Conservation (phyloP, 1,139 yeast genomes). For the Diutina pseudorugosa region DNA sequence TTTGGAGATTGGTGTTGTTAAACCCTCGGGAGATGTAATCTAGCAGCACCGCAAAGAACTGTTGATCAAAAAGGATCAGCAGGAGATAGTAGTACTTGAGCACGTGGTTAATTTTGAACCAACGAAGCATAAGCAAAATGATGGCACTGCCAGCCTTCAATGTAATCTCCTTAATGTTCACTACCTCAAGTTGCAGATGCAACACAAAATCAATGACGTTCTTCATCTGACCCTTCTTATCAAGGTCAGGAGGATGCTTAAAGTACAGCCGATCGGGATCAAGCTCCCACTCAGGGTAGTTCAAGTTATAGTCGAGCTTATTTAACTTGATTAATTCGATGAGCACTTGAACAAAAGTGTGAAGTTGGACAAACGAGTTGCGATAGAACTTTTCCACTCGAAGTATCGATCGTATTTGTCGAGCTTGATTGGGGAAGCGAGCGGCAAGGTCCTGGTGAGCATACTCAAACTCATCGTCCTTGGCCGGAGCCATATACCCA, state of each 20-base stretch:
- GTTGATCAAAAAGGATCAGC: conserved; percentile 64
- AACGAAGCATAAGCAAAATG: conserved; percentile 41
- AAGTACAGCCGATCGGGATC: conserved; percentile 23
- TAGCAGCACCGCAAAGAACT: conserved; percentile 35
- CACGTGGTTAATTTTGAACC: conserved; percentile 74
- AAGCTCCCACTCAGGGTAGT: conserved; percentile 26
- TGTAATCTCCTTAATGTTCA: conserved; percentile 51
- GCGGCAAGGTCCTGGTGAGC: neutral
- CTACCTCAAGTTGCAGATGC: conserved; percentile 38
- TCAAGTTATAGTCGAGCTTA: conserved; percentile 22
- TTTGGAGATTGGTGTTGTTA: conserved; percentile 23
- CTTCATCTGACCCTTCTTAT: conserved; percentile 4
- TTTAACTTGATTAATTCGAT: conserved; percentile 50
- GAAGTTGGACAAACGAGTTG: conserved; percentile 38
- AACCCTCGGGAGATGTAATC: conserved; percentile 28
- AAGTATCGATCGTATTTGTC: conserved; percentile 29
- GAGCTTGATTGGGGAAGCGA: neutral
- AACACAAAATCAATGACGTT: conserved; percentile 13
- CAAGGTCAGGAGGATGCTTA: conserved; percentile 7
- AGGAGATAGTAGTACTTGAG: conserved; percentile 68
- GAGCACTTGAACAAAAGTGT: conserved; percentile 51
- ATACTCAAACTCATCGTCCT: conserved; percentile 13
- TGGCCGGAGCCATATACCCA: conserved; percentile 30
- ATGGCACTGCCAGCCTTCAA: conserved; percentile 52
- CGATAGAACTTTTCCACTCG: conserved; percentile 53